Percentiles rank a stretch among this genome's conserved stretches.
phyloP scores from a whole-genome alignment of 176 grass and related monocot genomes.

The Triticum timopheevii region DNA sequence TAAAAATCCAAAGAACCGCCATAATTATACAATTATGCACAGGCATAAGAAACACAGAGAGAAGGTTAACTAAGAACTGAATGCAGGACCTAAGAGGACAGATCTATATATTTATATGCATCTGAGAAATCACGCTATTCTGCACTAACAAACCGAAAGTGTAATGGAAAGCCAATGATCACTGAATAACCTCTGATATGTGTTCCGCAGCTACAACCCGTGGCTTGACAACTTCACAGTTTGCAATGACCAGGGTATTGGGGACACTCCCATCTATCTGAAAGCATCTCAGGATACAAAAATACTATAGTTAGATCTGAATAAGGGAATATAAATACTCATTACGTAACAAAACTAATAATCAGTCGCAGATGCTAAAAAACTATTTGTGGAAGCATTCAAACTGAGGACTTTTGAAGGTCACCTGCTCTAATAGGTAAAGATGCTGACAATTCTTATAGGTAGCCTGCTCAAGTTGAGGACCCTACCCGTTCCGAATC shows the following conservation, averaged over 20 bases:
- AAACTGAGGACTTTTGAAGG: no score
- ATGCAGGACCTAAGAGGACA: no score
- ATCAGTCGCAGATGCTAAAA: no score
- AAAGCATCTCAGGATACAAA: constrained; percentile 17
- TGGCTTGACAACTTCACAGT: constrained; percentile 83
- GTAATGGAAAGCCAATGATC: not conserved
- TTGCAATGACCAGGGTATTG: constrained; percentile 79
- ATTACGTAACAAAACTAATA: no score
- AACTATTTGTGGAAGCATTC: no score
- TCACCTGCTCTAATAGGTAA: no score
- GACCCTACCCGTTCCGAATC: no score
- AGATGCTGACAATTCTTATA: no score
- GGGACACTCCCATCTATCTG: constrained; percentile 74
- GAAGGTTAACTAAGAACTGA: no score
- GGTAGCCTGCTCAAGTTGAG: no score
- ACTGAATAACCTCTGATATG: constrained; percentile 67
- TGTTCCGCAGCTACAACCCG: constrained; percentile 78
- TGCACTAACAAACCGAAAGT: constrained; percentile 9
- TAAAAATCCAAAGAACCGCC: not conserved
- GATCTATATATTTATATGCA: no score
- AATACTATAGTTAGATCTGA: not conserved
- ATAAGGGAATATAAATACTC: no score
- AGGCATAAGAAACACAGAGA: not conserved
- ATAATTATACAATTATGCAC: not conserved
- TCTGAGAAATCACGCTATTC: not conserved